Base-by-base conservation (phyloP, 2,329 filamentous ascomycete species). In the Paracamarosporium sp. region DNA sequence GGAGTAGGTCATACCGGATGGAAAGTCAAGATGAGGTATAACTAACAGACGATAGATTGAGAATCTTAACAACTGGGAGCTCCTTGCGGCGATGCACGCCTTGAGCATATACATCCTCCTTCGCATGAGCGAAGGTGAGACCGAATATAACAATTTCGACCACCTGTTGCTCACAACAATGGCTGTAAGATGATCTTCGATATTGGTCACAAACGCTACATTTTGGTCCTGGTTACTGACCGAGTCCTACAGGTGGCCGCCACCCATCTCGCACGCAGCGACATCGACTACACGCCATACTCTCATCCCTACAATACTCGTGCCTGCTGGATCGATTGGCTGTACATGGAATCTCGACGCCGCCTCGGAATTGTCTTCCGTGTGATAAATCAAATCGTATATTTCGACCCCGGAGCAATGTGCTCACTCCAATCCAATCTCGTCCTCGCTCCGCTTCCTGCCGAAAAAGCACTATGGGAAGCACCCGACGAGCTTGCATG, bases 401-500 rank as follows among this genome's bases (percentile, higher is more conserved):
- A 76, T 52, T 80, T 81, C 48, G 75, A 79, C 9, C 79, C 79
- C 20, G 74, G 74, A 1, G 52, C 65, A 1, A 62, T 76, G 56
- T 82, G 80, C 63, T 59, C 70, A 25, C 59, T 76, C 2, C 70
- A 67, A 25, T 45, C 63, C 0, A 73, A 76, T 35, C 69, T 81
- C 4, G 33, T 80, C 6, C 44, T 82, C 20, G 76, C 79, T 38
- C 78, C 79, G n/a, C 67, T 82, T 2, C 80, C 80, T 2, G 69
- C 76, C 1, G 74, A 69, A 52, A 80, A 78, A 59, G 70, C 75
- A 47, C 71, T 82, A 4, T 82, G 80, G 80, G 79, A 82, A 67
- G 79, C 80, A 43, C 45, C 22, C 5, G 63, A 77, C 53, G 75
- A 74, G 58, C 28, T 55, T 4, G 28, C 56, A 15, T 82, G 80